Conservation (phyloP, 805 yeast genomes). For the Saccharomycopsis guyanensis region DNA sequence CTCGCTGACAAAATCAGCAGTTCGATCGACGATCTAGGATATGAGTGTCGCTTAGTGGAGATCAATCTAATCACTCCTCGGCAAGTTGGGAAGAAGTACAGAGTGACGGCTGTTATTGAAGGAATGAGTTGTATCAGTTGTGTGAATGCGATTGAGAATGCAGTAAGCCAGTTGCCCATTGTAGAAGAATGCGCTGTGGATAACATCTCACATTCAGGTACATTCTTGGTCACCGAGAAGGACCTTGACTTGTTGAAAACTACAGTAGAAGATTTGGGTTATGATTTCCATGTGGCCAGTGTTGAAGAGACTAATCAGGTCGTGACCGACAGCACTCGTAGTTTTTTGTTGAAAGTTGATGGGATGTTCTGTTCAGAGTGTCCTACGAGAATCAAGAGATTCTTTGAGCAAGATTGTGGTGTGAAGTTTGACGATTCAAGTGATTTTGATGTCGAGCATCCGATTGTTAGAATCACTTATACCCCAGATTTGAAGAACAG, state of each 20-base stretch:
- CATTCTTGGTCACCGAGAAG: conserved; percentile 40
- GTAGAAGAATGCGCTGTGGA: conserved; percentile 48
- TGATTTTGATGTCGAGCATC: conserved; percentile 36
- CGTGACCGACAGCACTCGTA: conserved; percentile 43
- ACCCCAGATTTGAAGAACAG: conserved; percentile 53
- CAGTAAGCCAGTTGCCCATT: conserved; percentile 41
- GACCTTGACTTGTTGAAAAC: conserved; percentile 37
- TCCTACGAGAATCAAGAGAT: conserved; percentile 47
- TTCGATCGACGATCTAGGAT: conserved; percentile 38
- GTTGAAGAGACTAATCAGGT: conserved; percentile 39
- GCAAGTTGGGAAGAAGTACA: conserved; percentile 29
- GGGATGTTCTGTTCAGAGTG: conserved; percentile 72
- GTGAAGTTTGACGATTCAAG: no score
- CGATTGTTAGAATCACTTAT: conserved; percentile 57
- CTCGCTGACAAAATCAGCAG: conserved; percentile 42
- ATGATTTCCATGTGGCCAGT: conserved; percentile 45
- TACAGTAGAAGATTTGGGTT: conserved; percentile 60
- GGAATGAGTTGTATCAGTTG: conserved; percentile 76
- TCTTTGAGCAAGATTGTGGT: no score
- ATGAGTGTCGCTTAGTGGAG: conserved; percentile 46
- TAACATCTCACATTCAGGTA: conserved; percentile 53
- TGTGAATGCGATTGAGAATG: conserved; percentile 44
- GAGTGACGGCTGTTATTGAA: conserved; percentile 54
- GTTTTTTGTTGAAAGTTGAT: conserved; percentile 45
- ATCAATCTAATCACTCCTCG: conserved; percentile 49